Base-by-base conservation (phyloP, 202 grass and related monocot species). In the Elaeis oleifera region DNA sequence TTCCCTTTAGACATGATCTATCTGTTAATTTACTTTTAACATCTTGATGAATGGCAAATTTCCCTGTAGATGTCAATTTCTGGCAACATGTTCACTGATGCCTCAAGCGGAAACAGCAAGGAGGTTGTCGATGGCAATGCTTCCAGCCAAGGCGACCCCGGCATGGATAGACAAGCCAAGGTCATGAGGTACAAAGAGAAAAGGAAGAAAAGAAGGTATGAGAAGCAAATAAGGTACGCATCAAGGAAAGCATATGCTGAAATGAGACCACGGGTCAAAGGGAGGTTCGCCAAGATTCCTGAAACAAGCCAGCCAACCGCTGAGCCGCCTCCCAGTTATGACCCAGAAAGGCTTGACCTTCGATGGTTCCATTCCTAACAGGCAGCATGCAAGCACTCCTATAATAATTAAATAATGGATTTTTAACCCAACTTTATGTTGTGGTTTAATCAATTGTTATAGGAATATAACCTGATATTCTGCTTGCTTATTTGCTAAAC, bases 341-440 rank as follows among this genome's bases (percentile, higher is more conserved):
- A 91, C 23, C 73, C 79, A 51, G 67, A 67, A 57, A 64, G 65
- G 58, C 68, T 89, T 26, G 84, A 89, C 57, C 88, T 89, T 57
- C 82, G 84, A 54, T 97, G 92, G 88, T 92, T 86, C 71, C 84
- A 74, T 58, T 88, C 74, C 11, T 96, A 86, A 74, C 49, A 13
- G 9, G 36, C 36, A 13, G 0, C 9, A 31, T 6, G 28, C 28
- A 44, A 44, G 36, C 36, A 44, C 36, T 13, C 8, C 2, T 44
- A 44, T 44, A 44, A 44, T 44, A 44, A 13, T 44, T 44, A 44
- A 44, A 44, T 44, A 44, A 14, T 44, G 36, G 11, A 44, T 44
- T 44, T 2, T 44, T 44, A 44, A 44, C 36, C 36, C 1, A 13
- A 14, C 36, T 44, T 44, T 44, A 44, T 44, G 11, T 44, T 44